phyloP scores from a whole-genome alignment of 108 stramenopile species.

The Craspedostauros australis region DNA sequence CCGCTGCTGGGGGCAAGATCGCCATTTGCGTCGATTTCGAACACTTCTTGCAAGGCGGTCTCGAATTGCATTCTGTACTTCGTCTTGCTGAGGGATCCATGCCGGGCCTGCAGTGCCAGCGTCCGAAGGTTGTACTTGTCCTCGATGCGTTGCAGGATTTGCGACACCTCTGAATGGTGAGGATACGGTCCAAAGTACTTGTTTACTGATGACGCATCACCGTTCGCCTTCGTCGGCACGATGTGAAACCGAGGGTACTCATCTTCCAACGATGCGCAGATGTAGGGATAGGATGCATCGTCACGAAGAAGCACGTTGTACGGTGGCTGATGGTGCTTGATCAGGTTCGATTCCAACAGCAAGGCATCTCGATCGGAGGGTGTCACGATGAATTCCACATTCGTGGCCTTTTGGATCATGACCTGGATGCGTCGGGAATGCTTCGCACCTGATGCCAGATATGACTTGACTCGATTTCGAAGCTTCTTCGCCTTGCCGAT shows the following conservation, averaged over 20 bases:
- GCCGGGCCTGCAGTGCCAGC: constrained; percentile 29
- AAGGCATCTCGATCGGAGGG: constrained; percentile 62
- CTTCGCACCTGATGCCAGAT: constrained; percentile 43
- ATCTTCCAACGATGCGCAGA: constrained; percentile 58
- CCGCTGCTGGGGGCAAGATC: background rate
- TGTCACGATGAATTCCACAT: constrained; percentile 53
- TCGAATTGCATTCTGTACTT: constrained; percentile 35
- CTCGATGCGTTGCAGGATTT: constrained; percentile 38
- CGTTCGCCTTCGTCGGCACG: constrained; percentile 29
- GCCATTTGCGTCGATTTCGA: constrained; percentile 5
- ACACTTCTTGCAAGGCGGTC: constrained; percentile 30
- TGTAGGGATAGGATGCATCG: constrained; percentile 62
- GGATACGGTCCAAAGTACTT: constrained; percentile 70
- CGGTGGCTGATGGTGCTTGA: constrained; percentile 61
- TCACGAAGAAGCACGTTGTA: constrained; percentile 70
- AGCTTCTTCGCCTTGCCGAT: constrained; percentile 66
- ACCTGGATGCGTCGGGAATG: constrained; percentile 37
- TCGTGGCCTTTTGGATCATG: constrained; percentile 43
- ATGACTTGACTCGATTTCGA: constrained; percentile 46
- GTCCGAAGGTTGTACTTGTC: constrained; percentile 35
- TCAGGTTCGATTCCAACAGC: constrained; percentile 56
- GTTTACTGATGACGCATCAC: constrained; percentile 18
- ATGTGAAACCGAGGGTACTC: constrained; percentile 34
- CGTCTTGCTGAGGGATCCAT: constrained; percentile 13
- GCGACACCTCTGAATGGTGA: constrained; percentile 34